Evolutionary conservation across 371 early-diverging fungal species (phyloP), one percentile per base, ranked within the genome.

Genomic region (Mortierella sp.): DNA sequence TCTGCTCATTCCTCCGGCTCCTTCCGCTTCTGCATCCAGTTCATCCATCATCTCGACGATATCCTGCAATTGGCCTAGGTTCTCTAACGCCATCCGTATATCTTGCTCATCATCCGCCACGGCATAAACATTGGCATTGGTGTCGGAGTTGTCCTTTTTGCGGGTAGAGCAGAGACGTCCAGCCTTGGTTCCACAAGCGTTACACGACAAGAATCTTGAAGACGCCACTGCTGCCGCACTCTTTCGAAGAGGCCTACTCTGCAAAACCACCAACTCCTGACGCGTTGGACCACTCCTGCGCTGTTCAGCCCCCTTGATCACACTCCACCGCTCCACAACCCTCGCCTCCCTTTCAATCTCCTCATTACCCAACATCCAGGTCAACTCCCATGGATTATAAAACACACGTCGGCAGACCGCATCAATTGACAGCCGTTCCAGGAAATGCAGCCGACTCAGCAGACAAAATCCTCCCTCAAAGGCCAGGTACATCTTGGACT

Each of bases 401-500:
- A 40, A 24, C 40, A 40, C 67, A 21, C 67, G 34, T 6, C 11
- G 21, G 9, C 67, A 40, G 21, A 67, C 67, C 24, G 67, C 67
- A 37, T 67, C 67, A 8, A 67, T 21, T 8, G 37, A 34, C 9
- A 67, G 4, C 5, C 67, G 40, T 21, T 67, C 40, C 67, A 67
- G 21, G 24, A 24, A 67, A 11, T 40, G 67, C 43, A 67, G 21
- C 67, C 40, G 40, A 10, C 67, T 67, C 40, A 67, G 24, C 11
- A 67, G 40, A 24, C 67, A 67, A 19, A 67, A 67, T 40, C 67
- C 67, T 6, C 67, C 67, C 24, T 67, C 67, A 19, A 67, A 67
- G 3, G 67, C 67, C 11, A 67, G 24, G 3, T 67, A 37, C 67
- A 67, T 24, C 21, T 67, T 67, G 40, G 67, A 2, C 5, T 67